phyloP scores from a whole-genome alignment of 768 basidiomycete species.

The Peribolospora kevripleyi region DNA sequence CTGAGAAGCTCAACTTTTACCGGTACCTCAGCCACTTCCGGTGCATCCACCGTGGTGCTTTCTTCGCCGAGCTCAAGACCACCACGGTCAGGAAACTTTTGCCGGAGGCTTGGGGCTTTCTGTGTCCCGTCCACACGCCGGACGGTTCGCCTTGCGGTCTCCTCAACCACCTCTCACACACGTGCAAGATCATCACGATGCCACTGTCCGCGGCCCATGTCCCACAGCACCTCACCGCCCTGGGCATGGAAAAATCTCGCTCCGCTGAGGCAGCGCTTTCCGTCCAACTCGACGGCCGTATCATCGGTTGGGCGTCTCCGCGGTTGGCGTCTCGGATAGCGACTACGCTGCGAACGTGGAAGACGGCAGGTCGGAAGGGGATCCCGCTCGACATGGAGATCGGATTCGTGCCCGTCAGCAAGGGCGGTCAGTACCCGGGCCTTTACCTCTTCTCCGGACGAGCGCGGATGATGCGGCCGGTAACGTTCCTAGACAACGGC shows the following conservation, averaged over 20 bases:
- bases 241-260: conserved; percentile 72
- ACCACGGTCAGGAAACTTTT: conserved; percentile 87
- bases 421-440: conserved; percentile 91
- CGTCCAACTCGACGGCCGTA: conserved; percentile 80
- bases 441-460: conserved; percentile 69
- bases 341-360: conserved; percentile 69
- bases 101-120: conserved; percentile 96
- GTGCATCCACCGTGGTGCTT: conserved; percentile 94
- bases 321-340: conserved; percentile 52
- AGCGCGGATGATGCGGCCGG: conserved; percentile 93
- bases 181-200: conserved; percentile 68
- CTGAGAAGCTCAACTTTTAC: conserved; percentile 95
- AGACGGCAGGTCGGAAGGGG: conserved; percentile 59
- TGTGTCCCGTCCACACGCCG: conserved; percentile 96
- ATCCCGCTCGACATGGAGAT: conserved; percentile 87
- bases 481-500: conserved; percentile 68
- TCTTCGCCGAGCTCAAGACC: conserved; percentile 96
- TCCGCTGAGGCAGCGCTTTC: conserved; percentile 61
- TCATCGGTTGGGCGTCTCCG: conserved; percentile 80
- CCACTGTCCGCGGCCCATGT: conserved; percentile 42
- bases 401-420: conserved; percentile 62
- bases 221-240: conserved; percentile 50
- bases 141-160: conserved; percentile 96
- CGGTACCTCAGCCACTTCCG: conserved; percentile 97
- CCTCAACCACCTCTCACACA: conserved; percentile 81